Evolutionary conservation across 83 land plant genomes (phyloP).

Genomic region (Picea abies): DNA sequence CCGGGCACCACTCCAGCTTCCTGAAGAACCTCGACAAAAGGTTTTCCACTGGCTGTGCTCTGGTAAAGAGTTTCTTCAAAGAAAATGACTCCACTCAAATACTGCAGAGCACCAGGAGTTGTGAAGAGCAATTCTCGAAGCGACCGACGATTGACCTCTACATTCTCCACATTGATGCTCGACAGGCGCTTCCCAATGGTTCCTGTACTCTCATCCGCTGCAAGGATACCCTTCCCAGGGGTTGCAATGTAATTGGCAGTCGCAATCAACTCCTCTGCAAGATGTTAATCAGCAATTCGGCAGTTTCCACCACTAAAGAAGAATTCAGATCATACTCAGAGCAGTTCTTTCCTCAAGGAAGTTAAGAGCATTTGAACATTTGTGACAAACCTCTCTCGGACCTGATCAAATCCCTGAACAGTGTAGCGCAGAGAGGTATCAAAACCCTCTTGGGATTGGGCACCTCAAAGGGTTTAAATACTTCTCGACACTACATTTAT

Average conservation of each 20-base stretch:
- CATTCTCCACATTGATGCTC: conserved; percentile 39
- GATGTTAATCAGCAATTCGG: background rate
- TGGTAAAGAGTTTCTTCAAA: conserved; percentile 92
- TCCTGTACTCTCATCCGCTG: conserved; percentile 84
- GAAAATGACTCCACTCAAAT: conserved; percentile 75
- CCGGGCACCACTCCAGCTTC: conserved; percentile 76
- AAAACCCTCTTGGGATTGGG: background rate
- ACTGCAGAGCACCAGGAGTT: conserved; percentile 54
- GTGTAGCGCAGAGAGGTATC: too few species aligned
- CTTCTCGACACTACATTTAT: too few species aligned
- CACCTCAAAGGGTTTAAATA: too few species aligned
- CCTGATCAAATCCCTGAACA: background rate
- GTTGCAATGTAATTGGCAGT: conserved; percentile 82
- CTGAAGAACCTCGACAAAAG: conserved; percentile 68
- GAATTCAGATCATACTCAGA: background rate
- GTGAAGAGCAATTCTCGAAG: background rate
- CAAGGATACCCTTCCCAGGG: conserved; percentile 83
- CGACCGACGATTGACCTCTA: too few species aligned
- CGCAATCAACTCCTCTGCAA: conserved; percentile 73
- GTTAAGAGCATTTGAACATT: background rate
- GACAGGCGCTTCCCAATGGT: conserved; percentile 83
- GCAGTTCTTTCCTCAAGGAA: background rate
- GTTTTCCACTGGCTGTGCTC: conserved; percentile 67
- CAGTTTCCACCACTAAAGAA: background rate
- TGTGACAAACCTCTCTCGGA: background rate